Percentiles rank a stretch among this genome's conserved stretches.
phyloP scores from a whole-genome alignment of 176 grass and related monocot species.

The Juncus effusus region DNA sequence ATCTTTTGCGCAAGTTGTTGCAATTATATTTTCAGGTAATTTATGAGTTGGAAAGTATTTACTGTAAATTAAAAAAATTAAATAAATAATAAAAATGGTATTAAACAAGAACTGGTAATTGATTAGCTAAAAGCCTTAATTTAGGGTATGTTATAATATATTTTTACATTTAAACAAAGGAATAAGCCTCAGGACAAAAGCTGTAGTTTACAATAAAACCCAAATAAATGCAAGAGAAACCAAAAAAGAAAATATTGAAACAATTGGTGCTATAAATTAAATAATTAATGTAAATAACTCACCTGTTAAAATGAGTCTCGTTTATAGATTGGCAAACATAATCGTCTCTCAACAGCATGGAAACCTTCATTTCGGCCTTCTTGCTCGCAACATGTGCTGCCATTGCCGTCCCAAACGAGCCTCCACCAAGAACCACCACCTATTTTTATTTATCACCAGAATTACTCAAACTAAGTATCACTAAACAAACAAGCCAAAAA shows the following conservation, averaged over 20 bases:
- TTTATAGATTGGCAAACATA: slow-evolving; percentile 71
- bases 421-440: slow-evolving; percentile 74
- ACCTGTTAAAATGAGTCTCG: slow-evolving; percentile 54
- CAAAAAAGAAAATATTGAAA: too few species aligned
- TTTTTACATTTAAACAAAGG: too few species aligned
- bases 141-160: too few species aligned
- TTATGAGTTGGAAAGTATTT: slow-evolving; percentile 75
- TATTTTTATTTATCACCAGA: slow-evolving; percentile 13
- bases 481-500: not conserved
- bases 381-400: slow-evolving; percentile 67
- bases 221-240: too few species aligned
- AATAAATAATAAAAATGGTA: slow-evolving; percentile 4
- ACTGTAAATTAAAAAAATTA: slow-evolving; percentile 31
- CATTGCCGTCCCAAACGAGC: slow-evolving; percentile 88
- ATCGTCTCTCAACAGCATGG: slow-evolving; percentile 72
- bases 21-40: slow-evolving; percentile 75
- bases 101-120: not conserved
- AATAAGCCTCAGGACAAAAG: too few species aligned
- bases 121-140: too few species aligned
- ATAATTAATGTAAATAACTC: too few species aligned
- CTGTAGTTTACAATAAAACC: too few species aligned
- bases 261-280: too few species aligned
- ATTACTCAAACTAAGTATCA: not conserved
- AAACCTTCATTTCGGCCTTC: slow-evolving; percentile 59
- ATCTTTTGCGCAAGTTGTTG: slow-evolving; percentile 62